Conservation (phyloP, 2,329 filamentous ascomycete genomes). For the Trichoderma sp. region DNA sequence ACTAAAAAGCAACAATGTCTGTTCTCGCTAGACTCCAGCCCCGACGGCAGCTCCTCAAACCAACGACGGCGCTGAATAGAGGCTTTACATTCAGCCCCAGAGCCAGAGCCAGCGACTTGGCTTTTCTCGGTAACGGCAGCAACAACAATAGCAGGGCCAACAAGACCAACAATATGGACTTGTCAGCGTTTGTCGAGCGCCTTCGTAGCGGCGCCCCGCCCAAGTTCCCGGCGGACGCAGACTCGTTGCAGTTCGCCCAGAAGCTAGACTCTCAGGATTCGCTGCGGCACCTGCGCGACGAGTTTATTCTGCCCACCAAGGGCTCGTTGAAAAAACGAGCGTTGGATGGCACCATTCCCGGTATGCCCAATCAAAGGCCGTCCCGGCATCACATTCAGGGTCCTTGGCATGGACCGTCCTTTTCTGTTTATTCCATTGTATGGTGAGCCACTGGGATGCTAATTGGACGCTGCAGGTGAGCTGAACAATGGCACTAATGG, state of each 20-base stretch:
- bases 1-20: background rate
- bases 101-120: background rate
- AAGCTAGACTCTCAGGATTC: conserved; percentile 61
- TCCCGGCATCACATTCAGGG: background rate
- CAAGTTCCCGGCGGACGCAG: conserved; percentile 52
- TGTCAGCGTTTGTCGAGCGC: conserved; percentile 42
- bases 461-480: background rate
- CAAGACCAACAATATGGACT: conserved; percentile 40
- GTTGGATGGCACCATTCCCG: conserved; percentile 49
- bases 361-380: conserved; percentile 34
- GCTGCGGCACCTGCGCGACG: conserved; percentile 61
- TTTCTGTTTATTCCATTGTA: background rate
- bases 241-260: conserved; percentile 50
- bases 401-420: background rate
- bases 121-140: background rate
- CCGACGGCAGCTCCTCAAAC: background rate
- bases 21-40: conserved; percentile 3
- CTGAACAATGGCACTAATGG: conserved; percentile 31
- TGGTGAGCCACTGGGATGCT: background rate
- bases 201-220: conserved; percentile 45
- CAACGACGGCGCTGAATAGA: conserved; percentile 1
- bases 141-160: background rate
- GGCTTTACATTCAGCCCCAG: background rate
- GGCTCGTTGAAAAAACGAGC: conserved; percentile 67
- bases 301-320: conserved; percentile 79